Base-by-base conservation (phyloP, 176 grass and related monocot genomes). In the Eremochloa ophiuroides region DNA sequence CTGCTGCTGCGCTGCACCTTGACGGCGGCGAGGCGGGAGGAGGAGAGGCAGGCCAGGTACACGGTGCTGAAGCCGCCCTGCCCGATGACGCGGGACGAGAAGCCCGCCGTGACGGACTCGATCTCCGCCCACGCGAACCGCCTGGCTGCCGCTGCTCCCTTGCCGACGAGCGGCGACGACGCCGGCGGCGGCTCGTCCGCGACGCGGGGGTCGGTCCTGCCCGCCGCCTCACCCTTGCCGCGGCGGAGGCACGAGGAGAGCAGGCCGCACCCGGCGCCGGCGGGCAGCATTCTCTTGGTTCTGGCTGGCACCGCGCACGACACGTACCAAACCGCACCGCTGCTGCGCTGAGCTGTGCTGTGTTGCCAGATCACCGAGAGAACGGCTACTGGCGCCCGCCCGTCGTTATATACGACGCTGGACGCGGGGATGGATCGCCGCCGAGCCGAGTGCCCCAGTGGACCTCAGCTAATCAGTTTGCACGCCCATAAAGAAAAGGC, bases 31-130 rank as follows among this genome's bases (percentile, higher is more conserved):
- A 91, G 83, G 53, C 77, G 76, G 86, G 70, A 83, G 13, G 83
- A 88, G 82, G 81, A 61, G 83, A 90, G 86, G 58, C 74, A 79
- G 22, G 88, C 92, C 29, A 94, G 83, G 84, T 91, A 91, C 7
- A 94, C 92, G 2, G 88, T 94, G 80, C 92, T 94, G 86, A 94
- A 94, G 3, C 92, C 92, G 35, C 92, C 92, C 85, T 91, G 88
- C 4, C 92, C 92, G 71, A 94, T 91, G 17, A 94, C 88, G 5
- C 88, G 71, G 22, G 92, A 91, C 13, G 83, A 91, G 85, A 94
- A 94, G 30, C 85, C 82, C 27, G 81, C 61, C 1, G 92, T 94
- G 33, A 87, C 30, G 1, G 83, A 86, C 74, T 94, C 92, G 10
- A 94, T 60, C 71, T 94, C 88, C 1, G 40, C 71, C 92, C 92